Evolutionary conservation across 768 basidiomycete genomes (phyloP), one percentile per base, ranked within the genome.

Genomic region (Mycena rebaudengoi): DNA sequence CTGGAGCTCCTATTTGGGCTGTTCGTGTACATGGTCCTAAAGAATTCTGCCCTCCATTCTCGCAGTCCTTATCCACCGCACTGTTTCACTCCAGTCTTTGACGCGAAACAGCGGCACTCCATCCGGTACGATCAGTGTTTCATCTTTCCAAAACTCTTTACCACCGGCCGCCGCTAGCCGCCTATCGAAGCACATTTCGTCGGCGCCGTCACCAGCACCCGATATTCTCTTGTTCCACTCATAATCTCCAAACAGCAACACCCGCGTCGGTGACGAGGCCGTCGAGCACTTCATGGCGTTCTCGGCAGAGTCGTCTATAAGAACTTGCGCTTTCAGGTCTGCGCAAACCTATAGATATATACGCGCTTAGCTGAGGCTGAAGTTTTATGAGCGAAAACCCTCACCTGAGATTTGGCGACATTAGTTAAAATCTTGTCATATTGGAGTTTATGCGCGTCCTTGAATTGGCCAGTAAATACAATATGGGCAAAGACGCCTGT

Each of bases 271-370:
- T n/a, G 81, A 78, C 20, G 73, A 67, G 32, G 83, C 79, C 5
- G 75, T 80, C 0, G 80, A 82, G 65, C 88, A 88, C 59, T 86
- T 82, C 26, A 91, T 66, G 35, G 89, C 90, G 74, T 94, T 94
- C 74, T 94, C 92, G 40, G 89, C 70, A 7, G 91, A 92, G 77
- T 95, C 93, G 74, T 95, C 93, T 60, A 95, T 87, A 52, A 95
- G 78, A 37, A 93, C 71, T 39, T 82, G 80, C 12, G 92, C 90
- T 16, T 83, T 82, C 18, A 94, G 76, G 61, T 85, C 80, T 32
- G 84, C 76, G 71, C 91, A 91, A 45, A 92, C 86, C 88, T 91
- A 65, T 14, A 40, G 54, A 21, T n/a, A n/a, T n/a, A n/a, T n/a
- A n/a, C n/a, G n/a, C n/a, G n/a, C n/a, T n/a, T n/a, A n/a, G n/a